Evolutionary conservation across 1,284 basidiomycete genomes (phyloP).

Genomic region (Ceratobasidium sp.): DNA sequence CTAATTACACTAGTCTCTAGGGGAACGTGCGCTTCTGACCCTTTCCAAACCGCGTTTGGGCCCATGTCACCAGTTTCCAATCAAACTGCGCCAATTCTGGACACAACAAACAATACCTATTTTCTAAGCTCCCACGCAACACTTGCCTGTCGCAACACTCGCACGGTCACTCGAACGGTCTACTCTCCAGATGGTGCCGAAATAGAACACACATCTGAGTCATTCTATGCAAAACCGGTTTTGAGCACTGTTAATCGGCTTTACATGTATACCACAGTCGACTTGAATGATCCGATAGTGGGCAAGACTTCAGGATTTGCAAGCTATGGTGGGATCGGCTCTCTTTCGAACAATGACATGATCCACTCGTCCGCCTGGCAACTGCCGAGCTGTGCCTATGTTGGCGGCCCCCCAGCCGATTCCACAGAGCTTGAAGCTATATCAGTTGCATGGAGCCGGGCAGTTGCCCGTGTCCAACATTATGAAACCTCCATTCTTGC

Average conservation of each 20-base stretch:
- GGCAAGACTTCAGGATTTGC: not conserved
- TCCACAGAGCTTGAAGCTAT: not conserved
- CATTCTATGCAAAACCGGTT: slow-evolving; percentile 15
- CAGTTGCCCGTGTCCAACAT: slow-evolving; percentile 8
- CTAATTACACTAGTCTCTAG: not conserved
- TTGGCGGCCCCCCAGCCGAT: not conserved
- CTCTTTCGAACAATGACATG: not conserved
- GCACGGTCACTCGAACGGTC: slow-evolving; percentile 1
- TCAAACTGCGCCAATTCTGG: not conserved
- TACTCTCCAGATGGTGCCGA: not conserved
- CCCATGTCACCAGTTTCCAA: slow-evolving; percentile 2
- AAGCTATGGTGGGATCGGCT: not conserved
- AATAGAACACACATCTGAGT: not conserved
- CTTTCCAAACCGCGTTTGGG: slow-evolving; percentile 4
- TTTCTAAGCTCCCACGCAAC: not conserved
- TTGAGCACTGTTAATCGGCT: slow-evolving; percentile 5
- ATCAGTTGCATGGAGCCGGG: slow-evolving; percentile 6
- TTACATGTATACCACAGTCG: not conserved
- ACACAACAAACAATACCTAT: not conserved
- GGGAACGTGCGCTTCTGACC: not conserved
- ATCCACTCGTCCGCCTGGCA: not conserved
- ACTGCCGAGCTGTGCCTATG: not conserved
- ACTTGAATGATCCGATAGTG: not conserved
- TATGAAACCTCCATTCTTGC: not conserved
- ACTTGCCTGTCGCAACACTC: slow-evolving; percentile 4